Evolutionary conservation across 2,329 filamentous ascomycete species (phyloP), one percentile per base, ranked within the genome.

Genomic region (Arachnopeziza araneosa): DNA sequence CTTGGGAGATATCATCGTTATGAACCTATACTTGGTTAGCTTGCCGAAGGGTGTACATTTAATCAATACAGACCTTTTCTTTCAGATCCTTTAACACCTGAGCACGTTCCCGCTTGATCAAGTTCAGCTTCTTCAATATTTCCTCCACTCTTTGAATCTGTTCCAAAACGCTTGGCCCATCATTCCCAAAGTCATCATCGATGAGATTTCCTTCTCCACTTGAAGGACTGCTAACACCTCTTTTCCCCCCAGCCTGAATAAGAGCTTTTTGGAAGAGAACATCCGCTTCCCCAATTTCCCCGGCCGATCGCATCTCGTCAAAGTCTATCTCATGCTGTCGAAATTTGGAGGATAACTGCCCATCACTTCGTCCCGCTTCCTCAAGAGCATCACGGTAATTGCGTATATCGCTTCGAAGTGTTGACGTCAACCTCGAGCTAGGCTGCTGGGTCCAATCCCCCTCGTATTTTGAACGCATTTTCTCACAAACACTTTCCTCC

Each of bases 401-500:
- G 63, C 89, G 83, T 57, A 98, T 89, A 71, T 99, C 95, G 60
- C 86, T 88, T 58, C 93, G 84, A 55, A 99, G 77, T 0, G 93
- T 98, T 3, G 90, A 87, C 1, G 93, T 99, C 50, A 99, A 81
- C 59, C 91, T 83, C 32, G 90, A 91, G 72, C 93, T 98, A 12
- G 95, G 95, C 70, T 99, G 95, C 70, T 99, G 95, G 21, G 91
- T 96, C 95, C 95, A 99, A 58, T 98, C 93, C 26, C 82, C 83
- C 58, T 93, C 93, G 72, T 98, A 98, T 73, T 99, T 99, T 14
- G 92, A 96, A 53, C 95, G 85, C 95, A 99, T 99, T 79, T 98
- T 99, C 74, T 99, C 95, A 73, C 95, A 99, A 0, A 98, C 91
- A 59, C 91, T 96, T 76, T 98, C 96, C 74, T 99, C 95, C 86